phyloP scores from a whole-genome alignment of 139 green algal genomes.

The Chlorella sp. region DNA sequence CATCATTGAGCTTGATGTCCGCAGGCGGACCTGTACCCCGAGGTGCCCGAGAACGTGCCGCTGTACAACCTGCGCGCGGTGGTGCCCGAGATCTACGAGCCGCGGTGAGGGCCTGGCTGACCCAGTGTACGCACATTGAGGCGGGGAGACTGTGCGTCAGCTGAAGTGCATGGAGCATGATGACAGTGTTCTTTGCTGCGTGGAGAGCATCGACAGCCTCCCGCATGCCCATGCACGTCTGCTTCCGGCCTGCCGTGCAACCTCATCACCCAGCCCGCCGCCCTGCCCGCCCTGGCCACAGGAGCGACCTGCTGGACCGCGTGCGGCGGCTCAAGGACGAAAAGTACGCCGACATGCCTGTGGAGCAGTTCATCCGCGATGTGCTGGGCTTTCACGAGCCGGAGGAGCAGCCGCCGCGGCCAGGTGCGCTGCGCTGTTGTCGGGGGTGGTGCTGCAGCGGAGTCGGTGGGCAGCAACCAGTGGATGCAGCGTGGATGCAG shows the following conservation, averaged over 20 bases:
- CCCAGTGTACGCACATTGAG: neutral
- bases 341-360: slow-evolving; percentile 8
- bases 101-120: neutral
- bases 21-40: slow-evolving; percentile 35
- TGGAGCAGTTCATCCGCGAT: neutral
- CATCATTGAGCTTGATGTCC: neutral
- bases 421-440: slow-evolving; percentile 12
- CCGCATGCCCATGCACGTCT: neutral
- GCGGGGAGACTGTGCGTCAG: neutral
- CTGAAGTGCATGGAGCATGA: neutral
- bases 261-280: too few species aligned
- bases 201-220: too few species aligned
- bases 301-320: slow-evolving; percentile 12
- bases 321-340: slow-evolving; percentile 11
- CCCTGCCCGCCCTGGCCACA: too few species aligned
- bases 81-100: slow-evolving; percentile 42
- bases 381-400: neutral
- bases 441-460: too few species aligned
- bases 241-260: too few species aligned
- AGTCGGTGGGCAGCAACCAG: too few species aligned
- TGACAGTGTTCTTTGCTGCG: neutral
- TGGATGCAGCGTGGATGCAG: too few species aligned
- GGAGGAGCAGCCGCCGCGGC: slow-evolving; percentile 11
- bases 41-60: slow-evolving; percentile 43
- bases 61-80: slow-evolving; percentile 52